Evolutionary conservation across 495 filamentous ascomycete genomes (phyloP).

Genomic region (Apodospora peruviana): DNA sequence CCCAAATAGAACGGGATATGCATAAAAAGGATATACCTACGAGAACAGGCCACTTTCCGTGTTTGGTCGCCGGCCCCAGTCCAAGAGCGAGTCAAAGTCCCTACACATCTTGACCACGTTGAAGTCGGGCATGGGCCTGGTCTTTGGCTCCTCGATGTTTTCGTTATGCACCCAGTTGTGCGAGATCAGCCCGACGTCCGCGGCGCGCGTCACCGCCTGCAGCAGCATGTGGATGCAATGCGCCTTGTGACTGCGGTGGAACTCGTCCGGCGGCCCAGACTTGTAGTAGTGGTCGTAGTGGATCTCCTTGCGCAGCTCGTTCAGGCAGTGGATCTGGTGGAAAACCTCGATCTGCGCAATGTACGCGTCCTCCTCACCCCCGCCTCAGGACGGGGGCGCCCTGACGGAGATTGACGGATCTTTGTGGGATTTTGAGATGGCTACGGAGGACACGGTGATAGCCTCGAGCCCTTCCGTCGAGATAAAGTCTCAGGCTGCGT

Average conservation of each 20-base stretch:
- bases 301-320: neutral
- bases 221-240: constrained; percentile 1
- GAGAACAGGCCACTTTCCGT: neutral
- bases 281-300: neutral
- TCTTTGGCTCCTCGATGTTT: neutral
- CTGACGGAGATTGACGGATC: neutral
- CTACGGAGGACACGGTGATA: neutral
- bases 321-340: constrained; percentile 3
- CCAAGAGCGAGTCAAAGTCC: neutral
- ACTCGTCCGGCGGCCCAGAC: neutral
- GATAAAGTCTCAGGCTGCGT: neutral
- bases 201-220: neutral
- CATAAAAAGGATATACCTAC: no score
- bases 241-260: neutral
- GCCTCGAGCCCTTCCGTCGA: neutral
- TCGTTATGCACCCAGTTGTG: neutral
- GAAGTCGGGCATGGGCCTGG: neutral
- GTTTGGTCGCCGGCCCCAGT: neutral
- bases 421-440: neutral
- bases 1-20: no score
- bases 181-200: neutral
- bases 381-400: neutral
- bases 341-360: neutral
- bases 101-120: constrained; percentile 1
- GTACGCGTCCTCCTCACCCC: neutral